phyloP scores from a whole-genome alignment of 805 yeast genomes.

The Dipodascus geniculatus region DNA sequence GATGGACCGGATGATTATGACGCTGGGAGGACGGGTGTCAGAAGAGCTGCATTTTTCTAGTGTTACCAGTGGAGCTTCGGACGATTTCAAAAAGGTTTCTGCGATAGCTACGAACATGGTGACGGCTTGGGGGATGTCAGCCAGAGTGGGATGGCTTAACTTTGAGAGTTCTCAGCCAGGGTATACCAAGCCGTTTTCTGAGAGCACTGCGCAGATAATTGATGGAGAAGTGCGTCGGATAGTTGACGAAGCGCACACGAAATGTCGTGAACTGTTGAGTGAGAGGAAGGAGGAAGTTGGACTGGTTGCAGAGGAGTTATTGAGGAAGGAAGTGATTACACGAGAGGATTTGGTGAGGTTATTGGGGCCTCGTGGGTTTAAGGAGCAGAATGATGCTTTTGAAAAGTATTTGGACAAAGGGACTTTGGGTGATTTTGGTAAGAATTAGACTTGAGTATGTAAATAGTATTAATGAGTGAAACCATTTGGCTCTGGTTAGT shows the following conservation, averaged over 20 bases:
- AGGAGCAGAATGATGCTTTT: constrained; percentile 83
- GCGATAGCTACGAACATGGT: constrained; percentile 92
- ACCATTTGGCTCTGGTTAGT: no score
- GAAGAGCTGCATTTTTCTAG: constrained; percentile 86
- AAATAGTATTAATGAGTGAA: no score
- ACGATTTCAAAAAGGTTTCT: constrained; percentile 93
- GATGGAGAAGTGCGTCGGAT: constrained; percentile 76
- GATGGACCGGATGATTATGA: constrained; percentile 88
- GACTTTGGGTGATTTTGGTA: not conserved
- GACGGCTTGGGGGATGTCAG: constrained; percentile 81
- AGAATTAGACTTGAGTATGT: not conserved
- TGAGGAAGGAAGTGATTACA: constrained; percentile 79
- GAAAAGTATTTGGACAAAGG: constrained; percentile 44
- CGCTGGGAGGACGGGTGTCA: constrained; percentile 92
- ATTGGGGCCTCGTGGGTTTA: constrained; percentile 85
- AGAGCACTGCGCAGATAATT: constrained; percentile 67
- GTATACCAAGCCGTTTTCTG: constrained; percentile 79
- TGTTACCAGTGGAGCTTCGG: constrained; percentile 94
- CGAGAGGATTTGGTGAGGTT: constrained; percentile 88
- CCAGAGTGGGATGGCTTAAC: constrained; percentile 70
- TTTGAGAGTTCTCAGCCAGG: constrained; percentile 62
- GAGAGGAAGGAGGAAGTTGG: constrained; percentile 70
- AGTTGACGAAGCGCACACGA: constrained; percentile 60
- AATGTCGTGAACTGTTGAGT: constrained; percentile 55
- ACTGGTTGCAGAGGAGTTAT: constrained; percentile 75